phyloP scores from a whole-genome alignment of 2,329 filamentous ascomycete species.

The Tothia fuscella region DNA sequence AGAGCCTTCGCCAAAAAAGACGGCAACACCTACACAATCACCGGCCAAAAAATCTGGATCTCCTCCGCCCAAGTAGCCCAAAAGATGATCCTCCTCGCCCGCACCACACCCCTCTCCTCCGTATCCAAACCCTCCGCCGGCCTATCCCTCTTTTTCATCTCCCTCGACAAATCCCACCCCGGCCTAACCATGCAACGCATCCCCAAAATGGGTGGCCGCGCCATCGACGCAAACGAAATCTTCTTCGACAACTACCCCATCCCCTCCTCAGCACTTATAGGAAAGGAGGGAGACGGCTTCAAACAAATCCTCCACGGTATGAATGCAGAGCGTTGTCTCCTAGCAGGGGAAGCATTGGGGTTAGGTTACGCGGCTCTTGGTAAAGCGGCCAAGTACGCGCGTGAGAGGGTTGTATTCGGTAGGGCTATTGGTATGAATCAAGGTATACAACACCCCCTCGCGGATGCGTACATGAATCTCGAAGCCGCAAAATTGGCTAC shows the following conservation, averaged over 20 bases:
- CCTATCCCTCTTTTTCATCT: constrained; percentile 69
- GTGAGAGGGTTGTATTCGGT: constrained; percentile 41
- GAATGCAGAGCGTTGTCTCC: constrained; percentile 37
- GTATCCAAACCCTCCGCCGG: constrained; percentile 61
- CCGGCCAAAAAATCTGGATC: constrained; percentile 83
- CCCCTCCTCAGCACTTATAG: constrained; percentile 52
- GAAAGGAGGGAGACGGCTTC: constrained; percentile 64
- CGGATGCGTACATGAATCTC: constrained; percentile 47
- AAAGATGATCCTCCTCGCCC: constrained; percentile 73
- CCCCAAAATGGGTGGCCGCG: constrained; percentile 74
- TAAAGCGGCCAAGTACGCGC: constrained; percentile 33
- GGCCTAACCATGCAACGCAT: constrained; percentile 59
- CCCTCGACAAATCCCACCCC: constrained; percentile 50
- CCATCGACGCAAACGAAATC: constrained; percentile 75
- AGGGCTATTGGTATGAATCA: constrained; percentile 49
- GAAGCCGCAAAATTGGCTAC: constrained; percentile 50
- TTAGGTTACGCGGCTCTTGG: constrained; percentile 57
- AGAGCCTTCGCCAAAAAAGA: constrained; percentile 51
- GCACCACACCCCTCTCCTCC: constrained; percentile 59
- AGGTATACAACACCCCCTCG: constrained; percentile 46
- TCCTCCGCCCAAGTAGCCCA: constrained; percentile 70
- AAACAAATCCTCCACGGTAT: constrained; percentile 48
- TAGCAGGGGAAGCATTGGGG: constrained; percentile 66
- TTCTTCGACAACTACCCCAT: constrained; percentile 74
- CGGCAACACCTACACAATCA: constrained; percentile 51